These are phyloP conservation scores for Dryas alaskensis DNA, from an alignment of 306 rosid species.

Conservation along the genomic window DNA sequence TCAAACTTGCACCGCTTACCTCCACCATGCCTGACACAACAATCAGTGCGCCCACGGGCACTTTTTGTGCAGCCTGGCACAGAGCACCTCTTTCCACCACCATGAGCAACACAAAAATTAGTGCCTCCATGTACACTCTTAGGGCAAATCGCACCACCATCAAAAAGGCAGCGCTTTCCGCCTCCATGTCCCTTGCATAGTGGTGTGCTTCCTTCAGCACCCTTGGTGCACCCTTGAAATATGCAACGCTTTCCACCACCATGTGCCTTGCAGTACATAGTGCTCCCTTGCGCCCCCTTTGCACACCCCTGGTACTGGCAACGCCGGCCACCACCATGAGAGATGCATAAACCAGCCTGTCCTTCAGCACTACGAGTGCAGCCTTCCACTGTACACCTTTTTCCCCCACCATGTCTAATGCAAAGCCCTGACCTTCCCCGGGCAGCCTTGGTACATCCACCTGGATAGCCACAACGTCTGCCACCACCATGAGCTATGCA, in stretches of 20 bases:
- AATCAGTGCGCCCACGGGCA: slow-evolving; percentile 96
- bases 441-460: slow-evolving; percentile 89
- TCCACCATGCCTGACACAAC: slow-evolving; percentile 95
- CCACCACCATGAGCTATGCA: slow-evolving; percentile 99
- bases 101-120: slow-evolving; percentile 94
- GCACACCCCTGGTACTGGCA: slow-evolving; percentile 61
- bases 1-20: slow-evolving; percentile 87
- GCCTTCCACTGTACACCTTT: slow-evolving; percentile 74
- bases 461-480: slow-evolving; percentile 66
- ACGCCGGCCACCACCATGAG: slow-evolving; percentile 99
- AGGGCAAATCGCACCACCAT: slow-evolving; percentile 96
- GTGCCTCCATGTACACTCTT: slow-evolving; percentile 99
- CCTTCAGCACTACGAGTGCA: slow-evolving; percentile 98
- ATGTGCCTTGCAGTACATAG: slow-evolving; percentile 95
- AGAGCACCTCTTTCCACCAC: slow-evolving; percentile 96
- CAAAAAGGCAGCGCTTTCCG: slow-evolving; percentile 91
- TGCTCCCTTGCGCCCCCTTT: slow-evolving; percentile 98
- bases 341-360: slow-evolving; percentile 91
- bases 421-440: slow-evolving; percentile 97
- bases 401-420: slow-evolving; percentile 97
- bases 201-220: slow-evolving; percentile 99
- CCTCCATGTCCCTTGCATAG: slow-evolving; percentile 99
- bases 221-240: slow-evolving; percentile 83
- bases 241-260: slow-evolving; percentile 98
- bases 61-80: slow-evolving; percentile 91